phyloP scores from a whole-genome alignment of 495 filamentous ascomycete species.

The Aspergillus hancockii region DNA sequence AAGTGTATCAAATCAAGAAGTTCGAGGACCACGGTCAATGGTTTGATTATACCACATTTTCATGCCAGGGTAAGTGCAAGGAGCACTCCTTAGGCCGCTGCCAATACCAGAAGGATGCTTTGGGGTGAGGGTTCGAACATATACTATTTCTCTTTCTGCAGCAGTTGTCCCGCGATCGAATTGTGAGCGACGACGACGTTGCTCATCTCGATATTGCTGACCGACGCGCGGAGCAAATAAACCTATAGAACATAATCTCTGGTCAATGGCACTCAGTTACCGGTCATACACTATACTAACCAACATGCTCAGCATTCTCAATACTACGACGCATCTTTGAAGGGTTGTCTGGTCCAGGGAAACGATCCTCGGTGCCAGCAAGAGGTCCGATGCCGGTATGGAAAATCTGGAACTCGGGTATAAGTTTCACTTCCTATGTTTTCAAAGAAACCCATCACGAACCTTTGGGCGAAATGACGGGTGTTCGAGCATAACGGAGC shows the following conservation, averaged over 20 bases:
- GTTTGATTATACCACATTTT: conserved; percentile 28
- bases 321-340: conserved; percentile 83
- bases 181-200: conserved; percentile 74
- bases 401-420: conserved; percentile 41
- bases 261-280: conserved; percentile 3
- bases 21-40: conserved; percentile 22
- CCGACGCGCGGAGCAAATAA: conserved; percentile 72
- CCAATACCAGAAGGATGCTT: conserved; percentile 16
- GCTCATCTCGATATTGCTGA: conserved; percentile 72
- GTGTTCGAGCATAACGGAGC: conserved; percentile 87
- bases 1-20: conserved; percentile 19
- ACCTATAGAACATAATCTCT: conserved; percentile 33
- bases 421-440: conserved; percentile 7
- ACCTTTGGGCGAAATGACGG: conserved; percentile 84
- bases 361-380: conserved; percentile 63
- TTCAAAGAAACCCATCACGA: conserved; percentile 11
- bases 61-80: conserved; percentile 31
- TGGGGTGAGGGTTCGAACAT: conserved; percentile 27
- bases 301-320: conserved; percentile 83
- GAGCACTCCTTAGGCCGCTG: conserved; percentile 26
- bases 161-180: conserved; percentile 64
- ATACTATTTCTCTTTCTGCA: conserved; percentile 31
- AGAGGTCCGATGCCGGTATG: conserved; percentile 45
- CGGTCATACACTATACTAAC: conserved; percentile 47
- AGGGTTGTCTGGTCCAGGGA: conserved; percentile 77